Base-by-base conservation (phyloP, 2,329 filamentous ascomycete species). In the Tolypocladium pustulatum region DNA sequence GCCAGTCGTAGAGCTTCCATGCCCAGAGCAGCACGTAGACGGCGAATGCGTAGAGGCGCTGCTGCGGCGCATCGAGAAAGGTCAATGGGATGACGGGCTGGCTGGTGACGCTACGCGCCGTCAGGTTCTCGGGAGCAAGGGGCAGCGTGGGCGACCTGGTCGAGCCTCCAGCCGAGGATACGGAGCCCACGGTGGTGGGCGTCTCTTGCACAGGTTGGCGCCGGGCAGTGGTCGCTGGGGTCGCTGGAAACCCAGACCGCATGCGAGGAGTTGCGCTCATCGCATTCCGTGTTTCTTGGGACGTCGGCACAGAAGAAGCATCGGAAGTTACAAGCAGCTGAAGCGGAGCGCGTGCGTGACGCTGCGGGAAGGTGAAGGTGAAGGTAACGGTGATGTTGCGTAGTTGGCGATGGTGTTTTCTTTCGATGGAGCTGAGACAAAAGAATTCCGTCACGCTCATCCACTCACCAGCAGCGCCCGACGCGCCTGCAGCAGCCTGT, bases 1-100 rank as follows among this genome's bases (percentile, higher is more conserved):
- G 84, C 78, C 90, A 96, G 76, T 99, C 91, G 72, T 91, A 96
- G 38, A 94, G 75, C 67, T 91, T 87, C 87, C 90, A 97, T 61
- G 85, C 86, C 73, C 89, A 81, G 30, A 99, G 75, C 37, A 82
- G 78, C 49, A 86, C 72, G 71, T 96, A 97, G 63, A 96, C 74
- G n/a, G 85, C 87, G 62, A 88, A 82, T 54, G 91, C 87, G 71
- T 96, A 97, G 66, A 96, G 83, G 58, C 94, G 85, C 75, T 99
- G 94, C 57, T 89, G 89, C 8, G 94, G 93, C 53, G 90, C 90
- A 77, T 97, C 93, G 71, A 97, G 81, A 54, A 96, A 77, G 63
- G 84, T 82, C 63, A 90, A 78, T 15, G 94, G 89, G 67, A 99
- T 92, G 58, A 96, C 75, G 38, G 94, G 92, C 57, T 77, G 69